Percentiles rank a stretch among this genome's conserved stretches.
Conservation (phyloP, 2,329 filamentous ascomycete species). For the Hypoxylon sp. region DNA sequence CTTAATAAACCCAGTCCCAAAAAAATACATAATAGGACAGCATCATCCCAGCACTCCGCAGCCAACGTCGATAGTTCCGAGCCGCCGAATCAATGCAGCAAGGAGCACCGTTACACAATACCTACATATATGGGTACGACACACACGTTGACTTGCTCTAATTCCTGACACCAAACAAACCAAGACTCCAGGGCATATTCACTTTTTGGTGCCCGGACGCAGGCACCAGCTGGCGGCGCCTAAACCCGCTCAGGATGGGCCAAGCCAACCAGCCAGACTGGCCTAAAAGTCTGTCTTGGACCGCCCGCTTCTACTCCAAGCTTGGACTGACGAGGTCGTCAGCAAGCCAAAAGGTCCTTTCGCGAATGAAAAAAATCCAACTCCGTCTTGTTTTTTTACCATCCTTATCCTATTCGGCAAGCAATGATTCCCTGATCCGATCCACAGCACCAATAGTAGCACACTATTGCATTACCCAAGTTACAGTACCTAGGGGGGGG, state of each 20-base stretch:
- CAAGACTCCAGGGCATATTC: conserved; percentile 15
- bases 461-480: conserved; percentile 26
- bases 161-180: conserved; percentile 32
- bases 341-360: conserved; percentile 24
- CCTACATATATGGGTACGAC: conserved; percentile 41
- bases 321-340: conserved; percentile 15
- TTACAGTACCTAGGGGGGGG: conserved; percentile 6
- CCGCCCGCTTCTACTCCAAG: conserved; percentile 19
- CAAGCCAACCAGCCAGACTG: conserved; percentile 32
- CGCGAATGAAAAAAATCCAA: conserved; percentile 29
- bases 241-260: conserved; percentile 29
- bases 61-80: conserved; percentile 38
- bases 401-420: conserved; percentile 14
- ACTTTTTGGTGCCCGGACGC: conserved; percentile 26
- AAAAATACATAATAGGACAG: conserved; percentile 24
- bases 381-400: conserved; percentile 15
- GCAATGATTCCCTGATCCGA: conserved; percentile 26
- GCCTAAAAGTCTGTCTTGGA: conserved; percentile 29
- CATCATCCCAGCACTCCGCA: conserved; percentile 32
- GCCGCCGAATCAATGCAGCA: conserved; percentile 42
- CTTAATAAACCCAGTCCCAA: conserved; percentile 23
- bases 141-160: conserved; percentile 14
- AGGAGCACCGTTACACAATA: conserved; percentile 39
- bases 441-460: conserved; percentile 28
- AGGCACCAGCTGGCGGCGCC: conserved; percentile 30